Percentiles rank a stretch among this genome's conserved stretches.
These are phyloP conservation scores for Lentinus tigrinus DNA, from an alignment of 768 basidiomycete species.

Conservation along the genomic window DNA sequence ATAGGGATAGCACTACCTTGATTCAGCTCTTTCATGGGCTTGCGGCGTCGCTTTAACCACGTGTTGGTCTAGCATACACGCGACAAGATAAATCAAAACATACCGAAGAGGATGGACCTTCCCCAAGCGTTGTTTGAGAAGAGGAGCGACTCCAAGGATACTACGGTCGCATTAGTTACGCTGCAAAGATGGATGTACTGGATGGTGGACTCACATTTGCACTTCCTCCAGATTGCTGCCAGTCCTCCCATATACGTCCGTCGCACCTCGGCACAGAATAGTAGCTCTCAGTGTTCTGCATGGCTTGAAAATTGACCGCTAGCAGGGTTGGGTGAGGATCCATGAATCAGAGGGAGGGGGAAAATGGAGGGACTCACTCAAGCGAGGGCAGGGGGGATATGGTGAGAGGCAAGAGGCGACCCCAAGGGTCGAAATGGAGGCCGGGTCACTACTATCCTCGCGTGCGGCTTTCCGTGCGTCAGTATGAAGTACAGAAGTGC, in stretches of 20 bases:
- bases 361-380: slow-evolving; percentile 11
- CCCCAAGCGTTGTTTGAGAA: slow-evolving; percentile 6
- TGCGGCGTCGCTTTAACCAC: neutral
- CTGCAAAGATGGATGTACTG: neutral
- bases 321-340: neutral
- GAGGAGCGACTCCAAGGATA: slow-evolving; percentile 21
- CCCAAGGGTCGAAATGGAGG: slow-evolving; percentile 11
- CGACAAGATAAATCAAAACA: neutral
- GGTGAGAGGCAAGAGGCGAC: slow-evolving; percentile 21
- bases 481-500: slow-evolving; percentile 17
- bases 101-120: slow-evolving; percentile 16
- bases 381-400: slow-evolving; percentile 16
- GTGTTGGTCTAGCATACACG: neutral
- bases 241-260: slow-evolving; percentile 22
- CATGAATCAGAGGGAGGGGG: slow-evolving; percentile 3
- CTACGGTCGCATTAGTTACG: slow-evolving; percentile 3
- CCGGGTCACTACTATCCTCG: slow-evolving; percentile 15
- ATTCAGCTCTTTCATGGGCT: neutral
- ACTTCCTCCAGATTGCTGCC: slow-evolving; percentile 20
- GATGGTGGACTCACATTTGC: slow-evolving; percentile 19
- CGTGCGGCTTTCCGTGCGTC: slow-evolving; percentile 20
- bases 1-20: slow-evolving; percentile 13
- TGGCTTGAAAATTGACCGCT: slow-evolving; percentile 11
- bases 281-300: slow-evolving; percentile 24
- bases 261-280: slow-evolving; percentile 19